Evolutionary conservation across 139 green algal species (phyloP).

Genomic region (Chlorella sp.): DNA sequence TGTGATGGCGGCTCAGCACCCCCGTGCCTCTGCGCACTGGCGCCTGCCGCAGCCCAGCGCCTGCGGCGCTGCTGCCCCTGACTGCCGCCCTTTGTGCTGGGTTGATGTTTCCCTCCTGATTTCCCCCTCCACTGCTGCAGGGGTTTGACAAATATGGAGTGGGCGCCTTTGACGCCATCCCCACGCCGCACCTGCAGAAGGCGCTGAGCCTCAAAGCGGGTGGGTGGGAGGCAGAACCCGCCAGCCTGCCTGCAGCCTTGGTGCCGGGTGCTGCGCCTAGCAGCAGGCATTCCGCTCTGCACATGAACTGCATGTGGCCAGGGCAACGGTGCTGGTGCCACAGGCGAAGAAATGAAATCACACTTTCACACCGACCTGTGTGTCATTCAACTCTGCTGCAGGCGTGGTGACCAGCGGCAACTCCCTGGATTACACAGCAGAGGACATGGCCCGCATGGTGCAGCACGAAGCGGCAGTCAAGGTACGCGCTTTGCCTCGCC

Average conservation of each 20-base stretch:
- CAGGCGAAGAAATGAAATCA: too few species aligned
- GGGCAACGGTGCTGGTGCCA: too few species aligned
- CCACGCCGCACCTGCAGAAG: constrained; percentile 57
- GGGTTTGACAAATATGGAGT: constrained; percentile 83
- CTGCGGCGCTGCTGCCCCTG: background rate
- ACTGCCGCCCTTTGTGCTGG: background rate
- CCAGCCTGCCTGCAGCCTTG: too few species aligned
- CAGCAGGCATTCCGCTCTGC: too few species aligned
- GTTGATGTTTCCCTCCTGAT: background rate
- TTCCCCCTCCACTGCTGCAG: constrained; percentile 37
- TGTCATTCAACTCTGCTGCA: too few species aligned
- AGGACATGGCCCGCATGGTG: constrained; percentile 85
- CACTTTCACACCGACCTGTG: background rate
- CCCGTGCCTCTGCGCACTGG: too few species aligned
- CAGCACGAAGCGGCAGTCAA: constrained; percentile 80
- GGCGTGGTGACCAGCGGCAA: constrained; percentile 86
- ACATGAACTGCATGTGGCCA: too few species aligned
- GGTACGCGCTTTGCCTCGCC: background rate
- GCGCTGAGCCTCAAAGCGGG: constrained; percentile 74
- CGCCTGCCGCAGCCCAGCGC: too few species aligned
- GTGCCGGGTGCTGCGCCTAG: background rate
- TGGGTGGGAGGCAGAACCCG: background rate
- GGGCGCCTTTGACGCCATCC: constrained; percentile 38
- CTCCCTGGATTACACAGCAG: constrained; percentile 84
- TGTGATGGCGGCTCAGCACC: too few species aligned